These are phyloP conservation scores for Colletotrichum trifolii DNA, from an alignment of 2,329 filamentous ascomycete genomes.

Conservation along the genomic window DNA sequence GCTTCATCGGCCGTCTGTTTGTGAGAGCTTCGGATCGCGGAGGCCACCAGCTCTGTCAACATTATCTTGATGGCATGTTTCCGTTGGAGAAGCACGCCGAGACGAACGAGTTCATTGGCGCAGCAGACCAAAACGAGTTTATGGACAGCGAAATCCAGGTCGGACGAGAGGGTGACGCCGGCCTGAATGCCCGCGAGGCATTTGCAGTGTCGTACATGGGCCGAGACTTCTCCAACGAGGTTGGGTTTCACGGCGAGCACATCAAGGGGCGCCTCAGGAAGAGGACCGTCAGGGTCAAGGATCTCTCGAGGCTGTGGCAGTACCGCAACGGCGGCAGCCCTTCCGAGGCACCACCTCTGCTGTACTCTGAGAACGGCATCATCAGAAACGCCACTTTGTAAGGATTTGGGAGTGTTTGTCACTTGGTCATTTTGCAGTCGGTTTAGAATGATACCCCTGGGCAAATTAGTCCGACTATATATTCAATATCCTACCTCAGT, in stretches of 20 bases:
- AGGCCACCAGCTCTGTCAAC: slow-evolving; percentile 68
- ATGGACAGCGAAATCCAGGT: slow-evolving; percentile 68
- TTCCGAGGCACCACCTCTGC: slow-evolving; percentile 50
- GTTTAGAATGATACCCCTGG: slow-evolving; percentile 28
- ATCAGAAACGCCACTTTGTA: slow-evolving; percentile 53
- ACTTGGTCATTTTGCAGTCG: not conserved
- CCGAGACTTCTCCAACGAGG: slow-evolving; percentile 49
- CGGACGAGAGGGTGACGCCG: slow-evolving; percentile 56
- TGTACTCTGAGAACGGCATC: slow-evolving; percentile 50
- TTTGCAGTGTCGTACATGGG: slow-evolving; percentile 61
- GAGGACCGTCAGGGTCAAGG: slow-evolving; percentile 62
- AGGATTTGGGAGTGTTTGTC: slow-evolving; percentile 3
- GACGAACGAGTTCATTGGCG: slow-evolving; percentile 54
- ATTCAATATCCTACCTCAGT: no score
- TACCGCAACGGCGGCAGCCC: slow-evolving; percentile 71
- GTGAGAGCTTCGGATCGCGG: slow-evolving; percentile 50
- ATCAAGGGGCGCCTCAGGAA: slow-evolving; percentile 40
- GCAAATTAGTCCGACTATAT: no score
- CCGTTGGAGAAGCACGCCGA: slow-evolving; percentile 57
- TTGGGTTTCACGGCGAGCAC: slow-evolving; percentile 51
- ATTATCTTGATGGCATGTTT: slow-evolving; percentile 73
- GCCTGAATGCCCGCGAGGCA: slow-evolving; percentile 56
- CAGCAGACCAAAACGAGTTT: slow-evolving; percentile 64
- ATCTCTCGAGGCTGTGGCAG: slow-evolving; percentile 71
- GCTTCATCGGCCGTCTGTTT: slow-evolving; percentile 73